Evolutionary conservation across 2,329 filamentous ascomycete genomes (phyloP), one percentile per base, ranked within the genome.

Genomic region (Thyridium curvatum): DNA sequence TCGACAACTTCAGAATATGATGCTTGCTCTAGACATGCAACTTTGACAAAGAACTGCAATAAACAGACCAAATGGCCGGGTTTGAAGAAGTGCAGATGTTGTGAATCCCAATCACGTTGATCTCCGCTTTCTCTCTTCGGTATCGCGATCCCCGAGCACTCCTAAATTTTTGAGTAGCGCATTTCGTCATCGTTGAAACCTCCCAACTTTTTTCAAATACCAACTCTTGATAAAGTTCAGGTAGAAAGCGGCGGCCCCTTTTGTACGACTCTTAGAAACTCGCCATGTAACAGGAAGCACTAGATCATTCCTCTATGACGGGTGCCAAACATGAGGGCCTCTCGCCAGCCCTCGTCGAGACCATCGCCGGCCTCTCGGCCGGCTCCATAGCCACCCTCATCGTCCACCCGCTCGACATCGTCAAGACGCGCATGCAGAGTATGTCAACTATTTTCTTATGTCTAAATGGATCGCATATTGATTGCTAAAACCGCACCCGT

Each of bases 381-480:
- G 93, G 93, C 45, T 75, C 88, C 41, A 75, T 89, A 51, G 85
- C 90, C 38, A 97, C 93, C 17, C 72, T 97, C 35, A 82, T 81
- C 41, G 84, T 93, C 38, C 91, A 97, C 59, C 93, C 93, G 26
- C 79, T 98, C 43, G 93, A 98, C 65, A 82, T 98, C 47, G 82
- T 97, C 59, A 98, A 98, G 72, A 97, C 91, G 44, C 84, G 93
- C 47, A 80, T 98, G 58, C 93, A 98, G 68, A 82, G 86, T 89
- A 67, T 42, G 67, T 56, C 30, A 16, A 36, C 28, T 18, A 12
- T 30, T 16, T n/a, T 18, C 21, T 13, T 14, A 7, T 12, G 7
- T 3, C 4, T 8, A n/a, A 21, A 12, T 8, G 15, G 16, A 5
- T n/a, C 34, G 29, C 28, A 30, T n/a, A n/a, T 9, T 9, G n/a